Conservation (phyloP, 495 filamentous ascomycete species). For the Aspergillus conjunctus region DNA sequence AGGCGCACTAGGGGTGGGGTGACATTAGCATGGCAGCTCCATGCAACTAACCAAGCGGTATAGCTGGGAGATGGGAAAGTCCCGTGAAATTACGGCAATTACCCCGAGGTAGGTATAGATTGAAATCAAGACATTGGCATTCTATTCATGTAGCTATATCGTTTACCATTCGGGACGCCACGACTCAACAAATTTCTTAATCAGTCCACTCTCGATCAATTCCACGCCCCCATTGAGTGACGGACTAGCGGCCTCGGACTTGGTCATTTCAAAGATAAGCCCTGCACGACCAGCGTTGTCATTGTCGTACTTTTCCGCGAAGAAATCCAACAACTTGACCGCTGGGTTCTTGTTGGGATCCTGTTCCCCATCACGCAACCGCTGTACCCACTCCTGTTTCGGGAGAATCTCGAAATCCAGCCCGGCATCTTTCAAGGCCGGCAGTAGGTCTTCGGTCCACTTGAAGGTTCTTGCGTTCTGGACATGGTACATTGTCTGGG, state of each 20-base stretch:
- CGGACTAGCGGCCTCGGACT: slow-evolving; percentile 18
- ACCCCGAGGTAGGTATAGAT: no score
- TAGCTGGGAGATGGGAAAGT: no score
- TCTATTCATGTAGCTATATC: background rate
- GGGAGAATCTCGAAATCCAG: slow-evolving; percentile 48
- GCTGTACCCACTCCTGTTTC: slow-evolving; percentile 52
- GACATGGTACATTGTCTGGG: slow-evolving; percentile 53
- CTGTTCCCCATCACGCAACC: slow-evolving; percentile 43
- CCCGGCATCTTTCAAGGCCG: slow-evolving; percentile 46
- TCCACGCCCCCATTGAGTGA: slow-evolving; percentile 20
- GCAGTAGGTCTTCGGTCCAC: slow-evolving; percentile 57
- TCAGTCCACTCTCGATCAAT: slow-evolving; percentile 20
- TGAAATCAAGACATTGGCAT: background rate
- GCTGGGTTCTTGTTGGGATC: slow-evolving; percentile 59
- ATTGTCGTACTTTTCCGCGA: slow-evolving; percentile 35
- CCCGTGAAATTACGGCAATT: no score
- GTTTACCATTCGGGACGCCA: slow-evolving; percentile 16
- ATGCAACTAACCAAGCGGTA: no score
- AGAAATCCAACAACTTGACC: slow-evolving; percentile 63
- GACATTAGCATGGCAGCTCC: no score
- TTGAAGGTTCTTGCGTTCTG: slow-evolving; percentile 52
- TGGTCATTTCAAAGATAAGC: slow-evolving; percentile 16
- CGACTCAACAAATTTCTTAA: slow-evolving; percentile 16
- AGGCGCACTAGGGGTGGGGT: no score
- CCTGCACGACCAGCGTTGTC: slow-evolving; percentile 18